A percentile compares a stretch with the other conserved stretches of the same genome.
These are phyloP conservation scores for Zygosaccharomyces pseudobailii DNA, from an alignment of 1,139 yeast species.

Conservation along the genomic window DNA sequence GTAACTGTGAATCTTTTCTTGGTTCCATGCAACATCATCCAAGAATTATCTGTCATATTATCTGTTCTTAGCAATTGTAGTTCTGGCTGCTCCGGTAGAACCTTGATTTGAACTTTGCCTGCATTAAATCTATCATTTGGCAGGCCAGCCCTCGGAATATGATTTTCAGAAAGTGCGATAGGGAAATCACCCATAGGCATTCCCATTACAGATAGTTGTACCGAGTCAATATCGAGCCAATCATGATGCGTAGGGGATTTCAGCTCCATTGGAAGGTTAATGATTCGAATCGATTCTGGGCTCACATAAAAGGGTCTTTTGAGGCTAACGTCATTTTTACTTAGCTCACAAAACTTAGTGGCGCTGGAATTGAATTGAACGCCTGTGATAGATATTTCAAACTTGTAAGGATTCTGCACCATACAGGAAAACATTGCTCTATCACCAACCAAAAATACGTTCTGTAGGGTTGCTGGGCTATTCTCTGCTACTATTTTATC, in stretches of 20 bases:
- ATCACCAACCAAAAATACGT: conserved; percentile 49
- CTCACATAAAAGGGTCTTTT: conserved; percentile 35
- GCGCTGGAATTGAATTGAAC: conserved; percentile 41
- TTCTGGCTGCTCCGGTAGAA: conserved; percentile 32
- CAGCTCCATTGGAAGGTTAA: conserved; percentile 45
- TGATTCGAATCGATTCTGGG: conserved; percentile 39
- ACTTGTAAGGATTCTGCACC: conserved; percentile 77
- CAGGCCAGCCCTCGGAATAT: not conserved
- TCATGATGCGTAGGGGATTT: conserved; percentile 38
- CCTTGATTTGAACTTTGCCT: conserved; percentile 14
- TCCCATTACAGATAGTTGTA: conserved; percentile 44
- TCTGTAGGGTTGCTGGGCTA: conserved; percentile 23
- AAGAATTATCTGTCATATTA: conserved; percentile 22
- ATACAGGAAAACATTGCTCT: conserved; percentile 48
- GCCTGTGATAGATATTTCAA: conserved; percentile 60
- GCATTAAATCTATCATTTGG: conserved; percentile 6
- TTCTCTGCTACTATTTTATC: conserved; percentile 31
- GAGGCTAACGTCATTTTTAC: conserved; percentile 12
- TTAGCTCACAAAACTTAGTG: conserved; percentile 30
- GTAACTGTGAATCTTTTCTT: conserved; percentile 46
- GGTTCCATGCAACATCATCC: conserved; percentile 78
- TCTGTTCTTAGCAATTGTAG: conserved; percentile 24
- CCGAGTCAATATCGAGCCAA: conserved; percentile 37
- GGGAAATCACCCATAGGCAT: conserved; percentile 36
- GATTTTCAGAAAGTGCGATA: conserved; percentile 12